These are phyloP conservation scores for Wickerhamiella occidentalis DNA, from an alignment of 805 yeast genomes.

Conservation along the genomic window DNA sequence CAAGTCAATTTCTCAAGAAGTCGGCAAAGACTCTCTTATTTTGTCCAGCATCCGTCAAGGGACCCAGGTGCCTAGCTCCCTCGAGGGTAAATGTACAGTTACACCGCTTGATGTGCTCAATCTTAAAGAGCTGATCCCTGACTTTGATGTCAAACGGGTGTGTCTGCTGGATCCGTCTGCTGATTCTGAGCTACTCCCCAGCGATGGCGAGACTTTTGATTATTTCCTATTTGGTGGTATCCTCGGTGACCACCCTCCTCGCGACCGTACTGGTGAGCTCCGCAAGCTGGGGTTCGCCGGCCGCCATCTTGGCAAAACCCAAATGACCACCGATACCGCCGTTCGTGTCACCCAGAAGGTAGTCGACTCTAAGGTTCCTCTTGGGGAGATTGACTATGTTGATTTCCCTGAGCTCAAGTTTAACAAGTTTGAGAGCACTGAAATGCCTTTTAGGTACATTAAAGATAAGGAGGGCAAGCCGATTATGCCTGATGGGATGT, in stretches of 20 bases:
- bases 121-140: constrained; percentile 26
- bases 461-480: constrained; percentile 54
- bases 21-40: constrained; percentile 63
- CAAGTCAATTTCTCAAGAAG: constrained; percentile 65
- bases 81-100: constrained; percentile 48
- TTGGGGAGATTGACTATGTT: constrained; percentile 68
- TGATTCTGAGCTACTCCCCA: constrained; percentile 54
- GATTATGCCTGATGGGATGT: constrained; percentile 85
- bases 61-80: constrained; percentile 55
- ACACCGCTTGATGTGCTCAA: constrained; percentile 58
- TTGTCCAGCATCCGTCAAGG: constrained; percentile 62
- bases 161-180: constrained; percentile 90
- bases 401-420: constrained; percentile 92
- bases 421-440: constrained; percentile 80
- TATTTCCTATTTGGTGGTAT: constrained; percentile 95
- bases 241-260: constrained; percentile 73
- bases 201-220: constrained; percentile 54
- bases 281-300: constrained; percentile 80
- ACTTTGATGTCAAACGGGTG: constrained; percentile 38
- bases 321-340: constrained; percentile 98
- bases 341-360: constrained; percentile 80
- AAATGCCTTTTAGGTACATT: constrained; percentile 94
- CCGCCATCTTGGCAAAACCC: constrained; percentile 72
- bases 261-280: constrained; percentile 87
- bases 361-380: constrained; percentile 42